phyloP scores from a whole-genome alignment of 2,329 filamentous ascomycete species.

The Cryphonectria japonica region DNA sequence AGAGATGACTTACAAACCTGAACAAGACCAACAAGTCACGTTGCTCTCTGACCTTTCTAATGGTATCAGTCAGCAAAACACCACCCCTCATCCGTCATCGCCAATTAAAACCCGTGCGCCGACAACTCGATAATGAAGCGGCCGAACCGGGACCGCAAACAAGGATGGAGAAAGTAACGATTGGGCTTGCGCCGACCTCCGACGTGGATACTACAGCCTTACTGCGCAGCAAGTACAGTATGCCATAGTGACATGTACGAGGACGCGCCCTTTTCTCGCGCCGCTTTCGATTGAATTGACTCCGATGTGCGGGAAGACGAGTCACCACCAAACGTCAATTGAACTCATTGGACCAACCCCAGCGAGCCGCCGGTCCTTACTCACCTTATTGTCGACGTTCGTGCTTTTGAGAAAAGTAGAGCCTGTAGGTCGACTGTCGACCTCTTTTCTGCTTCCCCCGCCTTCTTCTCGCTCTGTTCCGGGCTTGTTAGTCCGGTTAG shows the following conservation, averaged over 20 bases:
- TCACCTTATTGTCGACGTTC: not conserved
- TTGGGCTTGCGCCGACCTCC: conserved; percentile 3
- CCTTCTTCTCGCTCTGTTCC: not conserved
- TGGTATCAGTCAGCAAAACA: not conserved
- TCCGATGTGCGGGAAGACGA: not conserved
- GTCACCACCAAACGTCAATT: not conserved
- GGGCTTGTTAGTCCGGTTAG: no score
- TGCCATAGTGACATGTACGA: no score
- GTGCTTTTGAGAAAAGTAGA: not conserved
- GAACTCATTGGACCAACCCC: not conserved
- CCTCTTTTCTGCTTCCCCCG: not conserved
- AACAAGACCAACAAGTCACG: not conserved
- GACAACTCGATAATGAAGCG: not conserved
- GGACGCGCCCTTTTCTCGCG: conserved; percentile 5
- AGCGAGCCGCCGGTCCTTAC: not conserved
- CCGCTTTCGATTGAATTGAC: not conserved
- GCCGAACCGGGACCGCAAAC: conserved; percentile 6
- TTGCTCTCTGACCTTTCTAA: not conserved
- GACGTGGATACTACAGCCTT: not conserved
- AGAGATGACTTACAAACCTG: not conserved
- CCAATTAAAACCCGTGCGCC: conserved; percentile 10
- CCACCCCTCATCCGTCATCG: no score
- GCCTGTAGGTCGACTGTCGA: conserved; percentile 5
- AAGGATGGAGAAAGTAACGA: not conserved
- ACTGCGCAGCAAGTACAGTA: not conserved